Evolutionary conservation across 2,329 filamentous ascomycete species (phyloP).

Genomic region (Emergomyces africanus): DNA sequence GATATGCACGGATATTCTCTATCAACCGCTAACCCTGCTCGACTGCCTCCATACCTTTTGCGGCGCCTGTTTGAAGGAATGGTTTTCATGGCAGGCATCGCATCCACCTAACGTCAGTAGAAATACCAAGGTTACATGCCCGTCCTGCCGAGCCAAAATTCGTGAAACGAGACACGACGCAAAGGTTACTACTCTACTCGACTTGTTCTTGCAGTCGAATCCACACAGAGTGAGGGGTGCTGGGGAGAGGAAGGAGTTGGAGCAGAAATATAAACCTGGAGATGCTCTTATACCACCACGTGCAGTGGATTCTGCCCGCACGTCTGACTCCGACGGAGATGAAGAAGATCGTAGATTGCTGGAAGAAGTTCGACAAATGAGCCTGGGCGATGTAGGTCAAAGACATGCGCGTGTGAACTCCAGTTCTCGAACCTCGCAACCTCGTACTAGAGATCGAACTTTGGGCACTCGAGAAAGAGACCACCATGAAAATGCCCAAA

Average conservation of each 20-base stretch:
- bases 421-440: conserved; percentile 17
- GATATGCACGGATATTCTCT: conserved; percentile 95
- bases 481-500: conserved; percentile 26
- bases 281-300: conserved; percentile 61
- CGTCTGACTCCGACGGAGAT: conserved; percentile 32
- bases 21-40: conserved; percentile 79
- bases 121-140: conserved; percentile 63
- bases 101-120: conserved; percentile 36
- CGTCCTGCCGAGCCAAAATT: conserved; percentile 77
- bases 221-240: conserved; percentile 58
- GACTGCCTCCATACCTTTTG: conserved; percentile 95
- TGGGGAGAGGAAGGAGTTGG: conserved; percentile 65
- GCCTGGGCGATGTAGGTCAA: conserved; percentile 41
- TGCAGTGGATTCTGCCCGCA: conserved; percentile 17
- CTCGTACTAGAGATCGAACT: conserved; percentile 22
- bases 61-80: conserved; percentile 87
- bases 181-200: conserved; percentile 74
- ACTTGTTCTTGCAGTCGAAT: conserved; percentile 73
- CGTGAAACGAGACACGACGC: conserved; percentile 84
- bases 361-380: conserved; percentile 59
- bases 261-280: conserved; percentile 63
- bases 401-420: conserved; percentile 11
- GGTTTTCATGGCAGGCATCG: conserved; percentile 72
- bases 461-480: conserved; percentile 27
- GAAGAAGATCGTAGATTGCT: conserved; percentile 58